Evolutionary conservation across 768 basidiomycete species (phyloP), one percentile per base, ranked within the genome.

Genomic region (Lactifluus piperatus): DNA sequence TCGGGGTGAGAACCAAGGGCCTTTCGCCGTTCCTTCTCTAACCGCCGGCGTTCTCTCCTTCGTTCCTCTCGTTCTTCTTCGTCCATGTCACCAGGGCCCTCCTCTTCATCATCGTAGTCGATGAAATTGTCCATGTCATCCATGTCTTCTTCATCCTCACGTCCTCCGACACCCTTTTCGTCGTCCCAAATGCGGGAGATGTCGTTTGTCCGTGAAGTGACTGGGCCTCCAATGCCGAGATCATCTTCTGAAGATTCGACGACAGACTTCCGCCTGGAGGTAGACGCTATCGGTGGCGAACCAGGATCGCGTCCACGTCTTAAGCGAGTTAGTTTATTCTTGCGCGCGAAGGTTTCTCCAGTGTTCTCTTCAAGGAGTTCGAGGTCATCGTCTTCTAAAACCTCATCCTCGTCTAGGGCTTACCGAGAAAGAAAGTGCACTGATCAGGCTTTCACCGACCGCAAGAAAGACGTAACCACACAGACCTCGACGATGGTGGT

Each of bases 141-240:
- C 60, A 89, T 82, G 53, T 86, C 88, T 52, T 74, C 75, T 10
- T 88, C 85, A 62, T 80, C 80, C 41, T 79, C 79, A 48, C 74
- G 68, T 24, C 73, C 71, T 45, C 69, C 78, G 5, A 71, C 76
- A 36, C 65, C 69, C 70, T 77, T 69, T 67, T 87, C 85, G 67
- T 94, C 93, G 64, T 94, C 91, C 85, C 94, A 97, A 56, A 93
- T 86, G 64, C 71, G 82, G 67, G 85, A 84, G 57, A 82, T 82
- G 32, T 82, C 80, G 66, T 79, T 80, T 24, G 79, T 78, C 47
- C 79, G 73, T 2, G 76, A 80, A 10, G 79, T 75, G 50, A 72
- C 71, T 29, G 78, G 77, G 41, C 84, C 84, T 24, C 77, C 76
- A 41, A 75, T 73, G 27, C 79, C 79, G 16, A 88, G 74, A 69